Evolutionary conservation across 371 early-diverging fungal genomes (phyloP).

Genomic region (Rhizopus microsporus): DNA sequence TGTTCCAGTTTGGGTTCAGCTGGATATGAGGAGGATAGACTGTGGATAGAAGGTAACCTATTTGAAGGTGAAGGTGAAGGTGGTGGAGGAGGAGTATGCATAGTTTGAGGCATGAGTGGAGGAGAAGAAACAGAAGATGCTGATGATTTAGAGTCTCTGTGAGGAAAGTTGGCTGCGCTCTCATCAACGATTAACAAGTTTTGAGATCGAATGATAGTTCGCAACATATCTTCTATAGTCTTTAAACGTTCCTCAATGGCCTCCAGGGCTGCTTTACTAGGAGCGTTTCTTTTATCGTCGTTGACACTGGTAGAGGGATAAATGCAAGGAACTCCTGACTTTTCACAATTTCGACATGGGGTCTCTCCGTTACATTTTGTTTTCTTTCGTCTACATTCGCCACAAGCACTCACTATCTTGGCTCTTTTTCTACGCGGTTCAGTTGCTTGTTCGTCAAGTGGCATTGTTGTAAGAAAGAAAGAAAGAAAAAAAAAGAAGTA

Average conservation of each 20-base stretch:
- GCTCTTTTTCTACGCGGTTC: conserved; percentile 57
- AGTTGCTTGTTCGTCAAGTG: conserved; percentile 16
- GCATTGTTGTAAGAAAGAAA: conserved; percentile 7
- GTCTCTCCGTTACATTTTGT: conserved; percentile 64
- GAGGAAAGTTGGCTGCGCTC: conserved; percentile 25
- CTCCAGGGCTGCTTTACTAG: conserved; percentile 47
- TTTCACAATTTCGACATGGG: conserved; percentile 65
- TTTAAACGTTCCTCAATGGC: conserved; percentile 51
- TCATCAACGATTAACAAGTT: conserved; percentile 12
- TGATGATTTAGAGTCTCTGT: conserved; percentile 22
- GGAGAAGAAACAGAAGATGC: conserved; percentile 20
- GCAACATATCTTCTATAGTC: conserved; percentile 51
- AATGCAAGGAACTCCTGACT: conserved; percentile 50
- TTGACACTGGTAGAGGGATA: conserved; percentile 46
- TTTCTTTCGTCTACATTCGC: conserved; percentile 63
- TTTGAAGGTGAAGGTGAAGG: conserved; percentile 24
- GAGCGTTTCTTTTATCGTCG: conserved; percentile 43
- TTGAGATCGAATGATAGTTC: conserved; percentile 30
- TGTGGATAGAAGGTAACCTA: conserved; percentile 42
- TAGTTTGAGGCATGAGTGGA: conserved; percentile 4
- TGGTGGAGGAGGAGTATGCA: conserved; percentile 8
- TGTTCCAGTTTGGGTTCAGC: conserved; percentile 18
- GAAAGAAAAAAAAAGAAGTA: background rate
- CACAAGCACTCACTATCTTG: conserved; percentile 66
- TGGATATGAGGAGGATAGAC: conserved; percentile 28